phyloP scores from a whole-genome alignment of 2,329 filamentous ascomycete species.

The Teratosphaeria zuluensis region DNA sequence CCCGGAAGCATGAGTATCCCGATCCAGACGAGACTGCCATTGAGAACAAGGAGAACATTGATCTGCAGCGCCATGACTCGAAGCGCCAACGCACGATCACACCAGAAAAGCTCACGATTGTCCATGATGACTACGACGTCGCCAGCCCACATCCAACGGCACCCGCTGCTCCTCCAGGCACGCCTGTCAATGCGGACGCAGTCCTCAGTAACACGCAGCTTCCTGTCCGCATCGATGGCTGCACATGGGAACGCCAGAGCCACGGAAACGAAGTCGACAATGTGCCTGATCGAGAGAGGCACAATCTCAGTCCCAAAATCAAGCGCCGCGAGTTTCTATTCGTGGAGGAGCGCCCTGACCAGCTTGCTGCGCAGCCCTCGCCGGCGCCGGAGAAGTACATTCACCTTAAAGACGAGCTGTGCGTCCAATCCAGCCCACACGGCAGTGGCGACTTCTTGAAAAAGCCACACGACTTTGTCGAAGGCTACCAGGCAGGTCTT shows the following conservation, averaged over 20 bases:
- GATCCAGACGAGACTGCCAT: conserved; percentile 5
- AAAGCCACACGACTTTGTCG: conserved; percentile 21
- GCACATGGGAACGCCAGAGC: conserved; percentile 1
- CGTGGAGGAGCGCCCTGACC: conserved; percentile 17
- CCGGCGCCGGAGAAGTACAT: conserved; percentile 11
- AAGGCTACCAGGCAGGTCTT: conserved; percentile 25
- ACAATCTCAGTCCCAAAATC: conserved; percentile 14
- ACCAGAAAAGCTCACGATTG: conserved; percentile 28
- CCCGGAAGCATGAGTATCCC: conserved; percentile 22
- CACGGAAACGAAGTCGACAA: neutral
- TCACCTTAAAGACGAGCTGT: conserved; percentile 6
- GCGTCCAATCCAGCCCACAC: conserved; percentile 5
- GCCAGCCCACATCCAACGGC: conserved; percentile 10
- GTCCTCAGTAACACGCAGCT: conserved; percentile 2
- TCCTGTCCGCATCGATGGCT: neutral
- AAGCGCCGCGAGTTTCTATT: conserved; percentile 16
- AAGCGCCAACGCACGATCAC: conserved; percentile 29
- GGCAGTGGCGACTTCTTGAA: conserved; percentile 13
- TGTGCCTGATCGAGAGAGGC: conserved; percentile 9
- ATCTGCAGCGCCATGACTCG: conserved; percentile 3
- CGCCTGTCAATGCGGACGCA: conserved; percentile 13
- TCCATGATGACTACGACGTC: conserved; percentile 23
- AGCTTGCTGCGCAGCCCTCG: conserved; percentile 3
- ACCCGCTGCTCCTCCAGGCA: conserved; percentile 18
- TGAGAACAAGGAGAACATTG: conserved; percentile 14